Evolutionary conservation across 2,329 filamentous ascomycete species (phyloP).

Genomic region (Diaporthe sp.): DNA sequence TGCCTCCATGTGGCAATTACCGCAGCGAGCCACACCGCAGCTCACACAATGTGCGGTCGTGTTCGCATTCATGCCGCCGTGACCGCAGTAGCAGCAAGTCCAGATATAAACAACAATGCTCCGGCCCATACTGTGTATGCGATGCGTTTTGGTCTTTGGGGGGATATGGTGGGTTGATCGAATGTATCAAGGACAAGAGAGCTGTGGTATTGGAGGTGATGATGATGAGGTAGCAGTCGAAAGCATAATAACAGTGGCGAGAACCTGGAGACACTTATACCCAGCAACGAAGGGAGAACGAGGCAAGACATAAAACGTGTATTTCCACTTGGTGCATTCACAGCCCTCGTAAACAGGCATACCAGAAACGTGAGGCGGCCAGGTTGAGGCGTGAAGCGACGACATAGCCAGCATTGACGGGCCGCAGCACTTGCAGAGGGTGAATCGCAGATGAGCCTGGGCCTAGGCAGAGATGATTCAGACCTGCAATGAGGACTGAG

Average conservation of each 20-base stretch:
- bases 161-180: background rate
- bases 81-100: slow-evolving; percentile 13
- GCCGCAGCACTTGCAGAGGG: slow-evolving; percentile 14
- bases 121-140: background rate
- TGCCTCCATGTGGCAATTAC: background rate
- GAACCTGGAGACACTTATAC: background rate
- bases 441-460: slow-evolving; percentile 8
- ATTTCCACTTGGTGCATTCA: slow-evolving; percentile 15
- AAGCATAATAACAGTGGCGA: background rate
- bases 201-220: background rate
- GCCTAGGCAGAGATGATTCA: slow-evolving; percentile 30
- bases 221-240: background rate
- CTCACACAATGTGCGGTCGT: background rate
- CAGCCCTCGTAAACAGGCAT: slow-evolving; percentile 18
- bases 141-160: background rate
- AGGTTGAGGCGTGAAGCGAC: slow-evolving; percentile 5
- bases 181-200: background rate
- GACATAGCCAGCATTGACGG: slow-evolving; percentile 21
- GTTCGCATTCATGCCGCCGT: slow-evolving; percentile 7
- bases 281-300: background rate
- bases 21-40: background rate
- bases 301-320: background rate
- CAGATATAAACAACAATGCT: background rate
- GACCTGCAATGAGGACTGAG: background rate
- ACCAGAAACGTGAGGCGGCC: background rate